Evolutionary conservation across 164 flowering plant species (phyloP), one percentile per base, ranked within the genome.

Genomic region (Macadamia integrifolia): DNA sequence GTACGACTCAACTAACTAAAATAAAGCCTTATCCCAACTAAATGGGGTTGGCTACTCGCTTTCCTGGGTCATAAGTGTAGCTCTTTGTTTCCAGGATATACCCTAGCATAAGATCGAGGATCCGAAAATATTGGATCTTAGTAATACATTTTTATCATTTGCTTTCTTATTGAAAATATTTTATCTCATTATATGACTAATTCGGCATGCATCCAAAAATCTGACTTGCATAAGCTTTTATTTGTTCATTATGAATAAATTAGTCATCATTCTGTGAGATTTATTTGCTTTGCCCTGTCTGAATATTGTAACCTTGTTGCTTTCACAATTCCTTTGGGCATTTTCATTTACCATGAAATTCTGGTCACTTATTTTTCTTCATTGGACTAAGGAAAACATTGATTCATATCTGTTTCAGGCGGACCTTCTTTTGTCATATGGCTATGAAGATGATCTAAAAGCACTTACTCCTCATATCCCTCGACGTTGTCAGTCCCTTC

Each of bases 361-460:
- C 23, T 40, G 35, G 49, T 31, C 58, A 1, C n/a, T 13, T 13
- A 5, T 32, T 8, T 52, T 52, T 35, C 40, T 32, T 10, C 40
- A 5, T 44, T 30, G 1, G 14, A 31, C 7, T 17, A 28, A 35
- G 9, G 50, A 29, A 35, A 18, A 18, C 23, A 2, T 40, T 56
- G 52, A 68, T 64, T 58, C 50, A 8, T 69, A 32, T 77, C 68
- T 74, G 7, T 66, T 71, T 67, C 95, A 95, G 99, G 99, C 98
- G 65, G 99, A 92, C 81, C 93, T 95, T 69, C 84, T 95, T 52
- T 74, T 95, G 76, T 87, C 97, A 48, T 89, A 86, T 84, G 98
- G 98, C n/a, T 92, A 88, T 76, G 97, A 86, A 74, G 92, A 92
- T 62, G 96, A 95, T 79, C 60, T 95, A 43, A 90, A 85, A 80